phyloP scores from a whole-genome alignment of 768 basidiomycete genomes.

The Collybiopsis confluens region DNA sequence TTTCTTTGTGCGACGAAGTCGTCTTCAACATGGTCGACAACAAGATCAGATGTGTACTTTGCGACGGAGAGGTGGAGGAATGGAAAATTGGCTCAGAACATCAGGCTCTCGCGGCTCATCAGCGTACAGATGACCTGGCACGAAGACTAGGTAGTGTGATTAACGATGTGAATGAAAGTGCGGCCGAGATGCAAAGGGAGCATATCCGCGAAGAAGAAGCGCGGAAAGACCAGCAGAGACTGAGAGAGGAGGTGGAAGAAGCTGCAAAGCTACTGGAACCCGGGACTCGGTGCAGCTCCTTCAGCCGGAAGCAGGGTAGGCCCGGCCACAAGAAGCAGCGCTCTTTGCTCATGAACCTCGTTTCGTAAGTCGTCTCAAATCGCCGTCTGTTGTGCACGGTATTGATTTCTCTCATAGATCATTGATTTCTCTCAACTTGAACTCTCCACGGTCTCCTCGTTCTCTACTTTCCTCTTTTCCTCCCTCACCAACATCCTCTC shows the following conservation, averaged over 20 bases:
- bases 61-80: constrained; percentile 49
- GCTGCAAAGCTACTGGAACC: constrained; percentile 26
- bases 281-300: constrained; percentile 7
- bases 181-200: constrained; percentile 36
- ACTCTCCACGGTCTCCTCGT: neutral
- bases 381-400: neutral
- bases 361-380: constrained; percentile 49
- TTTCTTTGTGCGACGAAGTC: constrained; percentile 54
- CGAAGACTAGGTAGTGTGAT: constrained; percentile 48
- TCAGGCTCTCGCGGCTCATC: neutral
- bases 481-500: constrained; percentile 19
- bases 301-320: constrained; percentile 31
- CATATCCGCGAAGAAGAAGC: constrained; percentile 17
- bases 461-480: constrained; percentile 26
- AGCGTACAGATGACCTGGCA: constrained; percentile 21
- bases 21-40: constrained; percentile 50
- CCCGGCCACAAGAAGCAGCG: constrained; percentile 58
- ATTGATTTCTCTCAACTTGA: constrained; percentile 24
- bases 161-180: constrained; percentile 46
- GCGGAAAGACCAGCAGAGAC: constrained; percentile 3
- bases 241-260: constrained; percentile 22
- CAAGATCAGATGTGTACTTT: constrained; percentile 48
- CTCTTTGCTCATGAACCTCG: constrained; percentile 66
- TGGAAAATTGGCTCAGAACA: constrained; percentile 34
- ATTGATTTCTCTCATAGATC: neutral